These are phyloP conservation scores for Acanthamoeba culbertsoni DNA, from an alignment of 208 protist species.

Conservation along the genomic window DNA sequence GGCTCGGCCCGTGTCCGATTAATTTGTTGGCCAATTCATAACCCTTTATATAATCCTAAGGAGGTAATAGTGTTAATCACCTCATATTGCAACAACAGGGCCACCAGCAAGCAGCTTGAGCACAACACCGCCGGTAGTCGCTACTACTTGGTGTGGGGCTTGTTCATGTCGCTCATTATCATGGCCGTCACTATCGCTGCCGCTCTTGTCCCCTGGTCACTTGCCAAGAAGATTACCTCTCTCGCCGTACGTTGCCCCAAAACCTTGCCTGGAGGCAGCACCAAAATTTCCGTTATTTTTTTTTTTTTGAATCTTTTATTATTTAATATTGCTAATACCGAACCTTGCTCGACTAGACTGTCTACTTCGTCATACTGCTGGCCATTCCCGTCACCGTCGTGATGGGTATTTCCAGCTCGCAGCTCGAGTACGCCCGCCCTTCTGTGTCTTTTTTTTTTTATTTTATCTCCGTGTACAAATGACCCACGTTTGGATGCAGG, in stretches of 20 bases:
- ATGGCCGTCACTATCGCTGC: neutral
- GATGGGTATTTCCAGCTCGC: neutral
- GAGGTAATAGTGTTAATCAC: too few relatives aligned
- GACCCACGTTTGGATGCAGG: neutral
- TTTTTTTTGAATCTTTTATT: too few relatives aligned
- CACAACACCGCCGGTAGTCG: neutral
- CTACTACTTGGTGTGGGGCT: neutral
- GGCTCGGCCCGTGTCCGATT: too few relatives aligned
- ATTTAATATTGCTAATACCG: too few relatives aligned
- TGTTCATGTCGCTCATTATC: neutral
- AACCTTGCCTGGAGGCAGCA: too few relatives aligned
- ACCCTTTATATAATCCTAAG: neutral
- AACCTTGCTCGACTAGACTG: neutral
- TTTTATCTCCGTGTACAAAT: neutral
- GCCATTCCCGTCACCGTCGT: neutral
- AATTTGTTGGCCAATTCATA: neutral
- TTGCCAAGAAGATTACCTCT: neutral
- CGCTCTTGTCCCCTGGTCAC: neutral
- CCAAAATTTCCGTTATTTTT: too few relatives aligned
- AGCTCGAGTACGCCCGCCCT: neutral
- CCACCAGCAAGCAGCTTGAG: neutral
- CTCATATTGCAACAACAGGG: neutral
- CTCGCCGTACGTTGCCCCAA: neutral
- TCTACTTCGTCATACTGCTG: conserved; percentile 4
- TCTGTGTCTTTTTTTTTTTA: too few relatives aligned